Conservation (phyloP, 2,329 filamentous ascomycete species). For the Grosmannia serpens region DNA sequence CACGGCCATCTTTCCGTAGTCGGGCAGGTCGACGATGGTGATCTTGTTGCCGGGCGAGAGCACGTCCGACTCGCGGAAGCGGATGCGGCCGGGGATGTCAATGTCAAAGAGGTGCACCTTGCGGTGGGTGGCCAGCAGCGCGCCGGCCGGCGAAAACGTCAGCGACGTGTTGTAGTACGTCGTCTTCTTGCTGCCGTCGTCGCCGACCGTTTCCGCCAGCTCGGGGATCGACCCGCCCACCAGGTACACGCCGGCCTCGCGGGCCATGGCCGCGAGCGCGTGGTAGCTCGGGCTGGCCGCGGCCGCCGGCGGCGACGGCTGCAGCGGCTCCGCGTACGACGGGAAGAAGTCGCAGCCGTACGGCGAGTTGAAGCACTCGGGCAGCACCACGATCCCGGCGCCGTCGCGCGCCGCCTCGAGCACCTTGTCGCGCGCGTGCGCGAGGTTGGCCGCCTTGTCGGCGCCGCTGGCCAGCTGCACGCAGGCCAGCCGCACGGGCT, state of each 20-base stretch:
- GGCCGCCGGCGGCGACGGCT: constrained; percentile 58
- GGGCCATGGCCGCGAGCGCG: constrained; percentile 68
- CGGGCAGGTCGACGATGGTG: constrained; percentile 75
- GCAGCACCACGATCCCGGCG: constrained; percentile 79
- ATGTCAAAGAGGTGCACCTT: constrained; percentile 98
- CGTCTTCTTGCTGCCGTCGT: constrained; percentile 23
- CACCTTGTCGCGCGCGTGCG: constrained; percentile 69
- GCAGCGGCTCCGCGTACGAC: constrained; percentile 80
- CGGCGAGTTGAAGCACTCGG: constrained; percentile 98
- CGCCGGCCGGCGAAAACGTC: constrained; percentile 66
- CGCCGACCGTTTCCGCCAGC: constrained; percentile 32
- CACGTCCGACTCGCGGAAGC: constrained; percentile 82
- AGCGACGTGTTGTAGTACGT: constrained; percentile 89
- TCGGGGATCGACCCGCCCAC: constrained; percentile 92
- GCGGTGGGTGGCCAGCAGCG: constrained; percentile 76
- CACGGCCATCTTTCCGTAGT: constrained; percentile 76
- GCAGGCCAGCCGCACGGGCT: constrained; percentile 68
- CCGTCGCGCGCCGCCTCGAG: constrained; percentile 65
- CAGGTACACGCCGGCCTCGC: constrained; percentile 67
- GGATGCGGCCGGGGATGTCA: constrained; percentile 89
- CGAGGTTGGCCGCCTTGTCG: constrained; percentile 78
- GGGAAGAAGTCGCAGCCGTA: constrained; percentile 89
- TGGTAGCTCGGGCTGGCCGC: constrained; percentile 74
- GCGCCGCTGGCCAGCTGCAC: constrained; percentile 70
- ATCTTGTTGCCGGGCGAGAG: constrained; percentile 75